A percentile compares a stretch with the other conserved stretches of the same genome.
Conservation (phyloP, 129 eudicot species). For the Lactuca saligna region DNA sequence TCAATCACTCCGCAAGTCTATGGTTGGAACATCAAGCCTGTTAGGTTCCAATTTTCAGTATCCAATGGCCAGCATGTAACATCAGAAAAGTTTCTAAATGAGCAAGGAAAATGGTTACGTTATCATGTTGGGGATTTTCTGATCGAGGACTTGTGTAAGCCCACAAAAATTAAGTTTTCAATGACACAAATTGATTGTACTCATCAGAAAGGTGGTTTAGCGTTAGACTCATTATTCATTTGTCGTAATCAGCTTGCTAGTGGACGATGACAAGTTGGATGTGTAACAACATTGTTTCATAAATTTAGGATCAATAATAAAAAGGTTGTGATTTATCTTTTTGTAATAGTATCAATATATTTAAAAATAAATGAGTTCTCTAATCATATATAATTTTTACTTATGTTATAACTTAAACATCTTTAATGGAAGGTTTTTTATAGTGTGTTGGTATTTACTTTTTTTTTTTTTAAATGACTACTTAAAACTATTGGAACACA, state of each 20-base stretch:
- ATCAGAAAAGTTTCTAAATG: constrained; percentile 40
- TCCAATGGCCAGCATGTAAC: constrained; percentile 42
- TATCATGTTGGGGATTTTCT: constrained; percentile 73
- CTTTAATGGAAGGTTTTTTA: too few species aligned
- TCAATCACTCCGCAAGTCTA: constrained; percentile 40
- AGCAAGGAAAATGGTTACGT: constrained; percentile 49
- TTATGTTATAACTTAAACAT: neutral
- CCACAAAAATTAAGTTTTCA: constrained; percentile 55
- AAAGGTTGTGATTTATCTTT: neutral
- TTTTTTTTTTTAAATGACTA: too few species aligned
- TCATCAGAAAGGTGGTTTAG: constrained; percentile 82
- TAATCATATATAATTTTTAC: neutral
- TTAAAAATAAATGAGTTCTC: neutral
- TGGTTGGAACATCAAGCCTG: constrained; percentile 78
- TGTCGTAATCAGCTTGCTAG: constrained; percentile 26
- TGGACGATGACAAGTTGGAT: constrained; percentile 14
- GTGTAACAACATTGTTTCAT: constrained; percentile 7
- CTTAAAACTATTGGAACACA: too few species aligned
- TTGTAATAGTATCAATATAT: neutral
- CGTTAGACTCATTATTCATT: constrained; percentile 64
- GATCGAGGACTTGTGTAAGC: constrained; percentile 33
- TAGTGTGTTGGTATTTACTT: too few species aligned
- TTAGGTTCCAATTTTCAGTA: constrained; percentile 51
- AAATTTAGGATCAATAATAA: neutral
- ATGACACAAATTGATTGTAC: constrained; percentile 90